Evolutionary conservation across 768 basidiomycete species (phyloP), one percentile per base, ranked within the genome.

Genomic region (Galerina sulciceps): DNA sequence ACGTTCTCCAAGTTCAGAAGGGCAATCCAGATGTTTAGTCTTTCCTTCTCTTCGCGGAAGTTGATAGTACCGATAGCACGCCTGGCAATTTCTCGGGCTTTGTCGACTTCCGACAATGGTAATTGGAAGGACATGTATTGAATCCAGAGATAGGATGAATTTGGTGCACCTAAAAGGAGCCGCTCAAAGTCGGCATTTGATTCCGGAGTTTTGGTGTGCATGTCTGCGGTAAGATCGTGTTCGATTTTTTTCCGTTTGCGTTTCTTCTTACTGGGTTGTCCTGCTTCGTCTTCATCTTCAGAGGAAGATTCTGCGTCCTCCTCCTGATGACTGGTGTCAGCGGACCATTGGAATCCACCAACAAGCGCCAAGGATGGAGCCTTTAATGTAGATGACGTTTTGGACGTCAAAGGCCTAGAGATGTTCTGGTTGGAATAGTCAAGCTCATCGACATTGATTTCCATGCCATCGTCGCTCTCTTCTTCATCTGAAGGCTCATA

Each of bases 121-220:
- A 99, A 80, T 67, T 96, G 94, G 85, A 98, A 96, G 9, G 97
- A 96, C 94, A 99, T 99, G 73, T 95, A 99, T 72, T 98, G 96
- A 58, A 99, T 89, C 97, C 97, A 99, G 35, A 99, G 82, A 75
- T 91, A 97, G 0, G 97, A 99, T 6, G 96, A 99, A 70, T 97
- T 94, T 1, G 97, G 96, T 0, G 96, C 95, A 26, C 93, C 93
- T 38, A 99, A 81, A 45, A 99, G 83, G 36, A 93, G 76, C 11
- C 97, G 86, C 73, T 99, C 97, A 66, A 98, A 99, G 71, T 99
- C 96, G 34, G 90, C 85, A 60, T 90, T 93, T 1, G 97, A 97
- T 70, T 94, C 92, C 1, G 97, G 97, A 18, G 80, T 80, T 65
- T 87, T 90, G 38, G 82, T 86, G 56, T 94, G 93, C 80, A 98